A percentile compares a stretch with the other conserved stretches of the same genome.
Evolutionary conservation across 179 eudicot genomes (phyloP).

Genomic region (Nepenthes alata): DNA sequence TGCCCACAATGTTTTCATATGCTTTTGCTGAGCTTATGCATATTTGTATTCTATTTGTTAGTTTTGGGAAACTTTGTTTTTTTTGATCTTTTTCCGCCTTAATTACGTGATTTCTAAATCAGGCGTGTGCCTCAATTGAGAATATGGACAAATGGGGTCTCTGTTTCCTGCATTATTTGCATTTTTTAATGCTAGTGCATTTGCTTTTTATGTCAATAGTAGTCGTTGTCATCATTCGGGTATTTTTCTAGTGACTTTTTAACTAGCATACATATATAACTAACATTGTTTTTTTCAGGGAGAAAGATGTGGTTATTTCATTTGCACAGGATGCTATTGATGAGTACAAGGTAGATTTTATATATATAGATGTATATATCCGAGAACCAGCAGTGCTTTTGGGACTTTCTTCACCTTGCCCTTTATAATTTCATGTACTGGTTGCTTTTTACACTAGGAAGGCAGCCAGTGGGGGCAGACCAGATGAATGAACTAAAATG

Average conservation of each 20-base stretch:
- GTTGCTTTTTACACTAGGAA: no score
- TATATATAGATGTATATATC: no score
- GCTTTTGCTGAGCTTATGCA: neutral
- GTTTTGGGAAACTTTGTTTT: neutral
- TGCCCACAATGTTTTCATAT: no score
- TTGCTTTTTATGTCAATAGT: neutral
- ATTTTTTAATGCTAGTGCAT: neutral
- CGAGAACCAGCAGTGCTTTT: no score
- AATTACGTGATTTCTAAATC: neutral
- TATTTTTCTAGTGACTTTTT: neutral
- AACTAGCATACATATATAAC: neutral
- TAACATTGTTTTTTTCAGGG: constrained; percentile 36
- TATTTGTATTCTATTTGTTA: neutral
- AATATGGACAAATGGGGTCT: neutral
- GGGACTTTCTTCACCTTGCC: no score
- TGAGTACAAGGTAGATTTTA: constrained; percentile 56
- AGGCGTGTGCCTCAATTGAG: neutral
- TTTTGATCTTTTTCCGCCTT: neutral
- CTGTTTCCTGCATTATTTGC: neutral
- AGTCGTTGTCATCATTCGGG: no score
- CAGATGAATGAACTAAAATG: no score
- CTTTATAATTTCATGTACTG: no score
- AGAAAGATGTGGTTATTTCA: constrained; percentile 68
- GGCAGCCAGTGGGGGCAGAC: no score
- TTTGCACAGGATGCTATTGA: constrained; percentile 83